These are phyloP conservation scores for Coriaria nepalensis DNA, from an alignment of 306 rosid genomes.

Conservation along the genomic window DNA sequence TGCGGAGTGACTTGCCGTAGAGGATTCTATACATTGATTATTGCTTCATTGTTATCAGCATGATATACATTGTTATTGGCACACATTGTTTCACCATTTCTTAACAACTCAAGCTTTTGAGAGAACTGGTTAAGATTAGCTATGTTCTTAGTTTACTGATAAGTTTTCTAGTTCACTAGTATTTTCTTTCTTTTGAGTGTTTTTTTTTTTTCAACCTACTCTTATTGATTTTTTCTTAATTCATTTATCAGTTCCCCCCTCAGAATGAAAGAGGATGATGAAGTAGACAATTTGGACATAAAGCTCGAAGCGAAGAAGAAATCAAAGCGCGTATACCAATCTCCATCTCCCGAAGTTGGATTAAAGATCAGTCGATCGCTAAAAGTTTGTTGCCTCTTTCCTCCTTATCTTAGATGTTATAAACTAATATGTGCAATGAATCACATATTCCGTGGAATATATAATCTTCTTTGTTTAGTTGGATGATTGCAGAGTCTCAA, in stretches of 20 bases:
- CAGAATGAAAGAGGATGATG: constrained; percentile 79
- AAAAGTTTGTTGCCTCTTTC: constrained; percentile 66
- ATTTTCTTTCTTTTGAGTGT: no score
- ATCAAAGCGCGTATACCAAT: constrained; percentile 85
- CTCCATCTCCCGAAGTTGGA: constrained; percentile 85
- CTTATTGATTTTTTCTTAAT: not conserved
- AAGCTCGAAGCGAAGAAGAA: constrained; percentile 59
- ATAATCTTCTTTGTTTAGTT: constrained; percentile 65
- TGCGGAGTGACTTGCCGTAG: no score
- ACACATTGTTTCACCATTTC: no score
- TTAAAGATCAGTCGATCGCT: constrained; percentile 84
- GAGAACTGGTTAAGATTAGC: no score
- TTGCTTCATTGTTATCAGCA: no score
- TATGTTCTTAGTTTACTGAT: no score
- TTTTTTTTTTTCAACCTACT: not conserved
- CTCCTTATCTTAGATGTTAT: constrained; percentile 8
- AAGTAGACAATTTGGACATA: constrained; percentile 80
- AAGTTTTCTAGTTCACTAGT: no score
- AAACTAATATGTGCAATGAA: not conserved
- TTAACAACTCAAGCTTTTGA: no score
- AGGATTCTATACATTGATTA: no score
- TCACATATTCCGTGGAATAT: constrained; percentile 24
- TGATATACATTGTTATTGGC: no score
- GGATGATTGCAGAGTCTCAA: constrained; percentile 91
- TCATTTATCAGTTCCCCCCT: constrained; percentile 55